Percentiles rank a stretch among this genome's conserved stretches.
Evolutionary conservation across 2,329 filamentous ascomycete genomes (phyloP).

Genomic region (Diaporthe vexans): DNA sequence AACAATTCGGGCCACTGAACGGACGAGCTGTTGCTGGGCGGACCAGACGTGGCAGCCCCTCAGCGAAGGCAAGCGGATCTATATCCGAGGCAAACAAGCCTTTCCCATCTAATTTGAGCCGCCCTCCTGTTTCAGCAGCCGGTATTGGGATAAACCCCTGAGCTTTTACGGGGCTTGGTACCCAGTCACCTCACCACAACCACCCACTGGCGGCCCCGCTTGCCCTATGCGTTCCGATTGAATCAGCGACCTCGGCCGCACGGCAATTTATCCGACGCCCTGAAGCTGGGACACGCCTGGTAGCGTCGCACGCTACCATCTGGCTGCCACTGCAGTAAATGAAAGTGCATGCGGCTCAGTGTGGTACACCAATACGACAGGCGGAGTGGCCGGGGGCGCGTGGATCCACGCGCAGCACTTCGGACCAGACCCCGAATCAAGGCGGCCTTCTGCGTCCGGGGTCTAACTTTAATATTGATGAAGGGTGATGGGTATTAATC

Average conservation of each 20-base stretch:
- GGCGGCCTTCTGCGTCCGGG: conserved; percentile 4
- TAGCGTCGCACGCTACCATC: conserved; percentile 4
- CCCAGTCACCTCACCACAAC: conserved; percentile 4
- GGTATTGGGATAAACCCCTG: conserved; percentile 19
- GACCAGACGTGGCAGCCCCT: not conserved
- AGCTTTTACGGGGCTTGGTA: conserved; percentile 4
- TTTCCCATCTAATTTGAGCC: conserved; percentile 19
- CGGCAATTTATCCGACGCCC: conserved; percentile 14
- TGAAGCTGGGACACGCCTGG: conserved; percentile 21
- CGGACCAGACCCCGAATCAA: not conserved
- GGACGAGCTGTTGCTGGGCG: not conserved
- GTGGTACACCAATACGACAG: not conserved
- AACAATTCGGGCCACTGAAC: not conserved
- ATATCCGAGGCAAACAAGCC: conserved; percentile 22
- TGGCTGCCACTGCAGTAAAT: conserved; percentile 17
- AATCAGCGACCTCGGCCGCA: not conserved
- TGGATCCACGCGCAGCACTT: conserved; percentile 10
- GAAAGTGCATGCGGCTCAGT: conserved; percentile 7
- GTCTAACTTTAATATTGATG: conserved; percentile 18
- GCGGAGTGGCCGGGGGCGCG: not conserved
- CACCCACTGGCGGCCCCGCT: conserved; percentile 8
- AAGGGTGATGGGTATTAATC: conserved; percentile 16
- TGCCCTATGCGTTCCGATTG: conserved; percentile 9
- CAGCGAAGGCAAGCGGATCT: not conserved
- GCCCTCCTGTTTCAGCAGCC: conserved; percentile 28